Conservation (phyloP, 225 moss, liverwort and hornwort genomes). For the Bryum argenteum region DNA sequence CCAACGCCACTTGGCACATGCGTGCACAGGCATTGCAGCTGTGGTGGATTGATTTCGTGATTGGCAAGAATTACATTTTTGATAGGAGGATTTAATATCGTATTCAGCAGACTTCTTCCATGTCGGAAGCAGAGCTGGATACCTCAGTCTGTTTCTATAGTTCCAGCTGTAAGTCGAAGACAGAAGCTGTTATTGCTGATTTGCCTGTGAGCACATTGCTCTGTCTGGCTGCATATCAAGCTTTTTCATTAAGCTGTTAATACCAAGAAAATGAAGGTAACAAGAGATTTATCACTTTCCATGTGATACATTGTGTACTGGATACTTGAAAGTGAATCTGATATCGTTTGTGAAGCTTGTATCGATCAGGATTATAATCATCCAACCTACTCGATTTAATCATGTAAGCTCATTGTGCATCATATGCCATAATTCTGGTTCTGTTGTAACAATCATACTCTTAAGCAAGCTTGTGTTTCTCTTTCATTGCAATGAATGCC, state of each 20-base stretch:
- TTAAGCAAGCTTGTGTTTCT: not conserved
- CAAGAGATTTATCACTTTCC: conserved; percentile 30
- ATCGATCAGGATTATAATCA: conserved; percentile 11
- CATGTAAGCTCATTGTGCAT: conserved; percentile 19
- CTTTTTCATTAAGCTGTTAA: conserved; percentile 30
- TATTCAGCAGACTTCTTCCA: conserved; percentile 21
- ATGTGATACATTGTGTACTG: conserved; percentile 23
- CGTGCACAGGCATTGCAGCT: conserved; percentile 69
- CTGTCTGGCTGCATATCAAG: conserved; percentile 39
- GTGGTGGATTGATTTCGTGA: conserved; percentile 57
- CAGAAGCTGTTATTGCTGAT: conserved; percentile 40
- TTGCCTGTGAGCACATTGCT: conserved; percentile 59
- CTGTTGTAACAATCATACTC: not conserved
- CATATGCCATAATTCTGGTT: not conserved
- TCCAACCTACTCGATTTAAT: not conserved
- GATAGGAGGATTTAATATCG: conserved; percentile 24
- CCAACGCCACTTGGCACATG: conserved; percentile 86
- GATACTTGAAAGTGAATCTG: not conserved
- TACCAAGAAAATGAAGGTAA: conserved; percentile 22
- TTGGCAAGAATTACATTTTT: conserved; percentile 35
- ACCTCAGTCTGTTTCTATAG: conserved; percentile 6
- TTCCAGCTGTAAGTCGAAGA: conserved; percentile 48
- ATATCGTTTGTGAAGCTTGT: conserved; percentile 23
- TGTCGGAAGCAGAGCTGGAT: conserved; percentile 27
- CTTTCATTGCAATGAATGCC: conserved; percentile 18